Base-by-base conservation (phyloP, 306 rosid genomes). In the Psophocarpus tetragonolobus region DNA sequence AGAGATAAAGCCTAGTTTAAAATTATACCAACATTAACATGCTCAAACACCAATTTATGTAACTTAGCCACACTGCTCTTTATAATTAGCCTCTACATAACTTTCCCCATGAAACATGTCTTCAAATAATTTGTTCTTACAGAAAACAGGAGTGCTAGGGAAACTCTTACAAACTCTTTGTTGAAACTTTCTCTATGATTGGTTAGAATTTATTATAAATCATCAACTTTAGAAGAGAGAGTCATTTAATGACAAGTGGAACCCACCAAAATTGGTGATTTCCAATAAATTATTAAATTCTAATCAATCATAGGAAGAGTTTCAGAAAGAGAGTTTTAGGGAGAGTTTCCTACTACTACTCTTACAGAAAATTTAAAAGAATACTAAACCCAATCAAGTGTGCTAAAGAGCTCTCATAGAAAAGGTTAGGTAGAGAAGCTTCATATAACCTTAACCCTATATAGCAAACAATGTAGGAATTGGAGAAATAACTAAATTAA, bases 361-460 rank as follows among this genome's bases (percentile, higher is more conserved):
- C 20, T 57, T 57, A 33, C 3, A 57, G 63, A 78, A 68, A 53
- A 4, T 2, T 29, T 44, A 39, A 14, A 20, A 30, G 17, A 56
- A 10, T 47, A 60, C 26, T 17, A 14, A 47, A 8, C 29, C 44
- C 44, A 57, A 61, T 44, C 32, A 58, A 41, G 67, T 26, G 23
- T 53, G 35, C 23, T 56, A 50, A 66, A 50, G 18, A 57, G 9
- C 21, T 74, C 42, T 26, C 12, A 56, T 8, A 30, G 38, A 74
- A 41, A 74, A 41, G 69, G 58, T 74, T 56, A 56, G 27, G 11
- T 4, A 20, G 41, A 44, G 35, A 74, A 32, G 35, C 80, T 48
- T 13, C 45, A 4, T 4, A 13, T n/a, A n/a, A n/a, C n/a, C n/a
- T 32, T 75, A 45, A 75, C 47, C 47, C 21, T 62, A 18, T 8